A percentile compares a stretch with the other conserved stretches of the same genome.
These are phyloP conservation scores for Fusarium hostae DNA, from an alignment of 2,329 filamentous ascomycete species.

Conservation along the genomic window DNA sequence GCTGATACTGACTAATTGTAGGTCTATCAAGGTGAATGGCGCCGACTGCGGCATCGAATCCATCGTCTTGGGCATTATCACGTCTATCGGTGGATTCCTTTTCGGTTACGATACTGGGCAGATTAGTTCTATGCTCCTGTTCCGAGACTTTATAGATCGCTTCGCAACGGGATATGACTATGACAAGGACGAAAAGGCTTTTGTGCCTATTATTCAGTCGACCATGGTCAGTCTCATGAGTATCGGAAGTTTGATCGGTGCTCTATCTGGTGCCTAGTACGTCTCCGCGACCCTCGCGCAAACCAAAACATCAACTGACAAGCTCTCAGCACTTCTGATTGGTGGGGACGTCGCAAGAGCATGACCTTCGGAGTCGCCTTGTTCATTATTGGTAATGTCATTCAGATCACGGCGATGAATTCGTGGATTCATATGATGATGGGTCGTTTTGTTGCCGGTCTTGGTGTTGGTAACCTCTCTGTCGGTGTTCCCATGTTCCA, in stretches of 20 bases:
- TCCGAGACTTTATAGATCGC: conserved; percentile 64
- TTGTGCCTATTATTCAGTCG: conserved; percentile 57
- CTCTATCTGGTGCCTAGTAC: conserved; percentile 61
- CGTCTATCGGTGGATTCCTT: conserved; percentile 69
- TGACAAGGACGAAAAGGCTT: conserved; percentile 50
- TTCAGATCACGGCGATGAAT: conserved; percentile 69
- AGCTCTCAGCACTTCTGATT: conserved; percentile 61
- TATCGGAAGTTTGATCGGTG: conserved; percentile 66
- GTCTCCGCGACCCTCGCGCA: conserved; percentile 3
- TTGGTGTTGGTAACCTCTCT: conserved; percentile 74
- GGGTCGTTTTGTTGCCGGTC: conserved; percentile 73
- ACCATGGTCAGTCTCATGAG: conserved; percentile 67
- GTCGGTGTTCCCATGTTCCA: conserved; percentile 76
- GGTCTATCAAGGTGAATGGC: conserved; percentile 56
- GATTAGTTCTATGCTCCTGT: conserved; percentile 63
- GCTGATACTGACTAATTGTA: conserved; percentile 31
- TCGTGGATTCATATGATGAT: conserved; percentile 74
- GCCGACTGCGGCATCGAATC: conserved; percentile 55
- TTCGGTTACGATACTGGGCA: conserved; percentile 73
- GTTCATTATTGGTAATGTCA: conserved; percentile 72
- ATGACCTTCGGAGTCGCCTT: conserved; percentile 64
- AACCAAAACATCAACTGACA: conserved; percentile 9
- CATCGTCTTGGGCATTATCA: conserved; percentile 60
- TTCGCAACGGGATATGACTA: conserved; percentile 61
- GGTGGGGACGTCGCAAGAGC: conserved; percentile 66